A percentile compares a stretch with the other conserved stretches of the same genome.
Evolutionary conservation across 495 filamentous ascomycete genomes (phyloP).

Genomic region (Hyaloscypha finlandica): DNA sequence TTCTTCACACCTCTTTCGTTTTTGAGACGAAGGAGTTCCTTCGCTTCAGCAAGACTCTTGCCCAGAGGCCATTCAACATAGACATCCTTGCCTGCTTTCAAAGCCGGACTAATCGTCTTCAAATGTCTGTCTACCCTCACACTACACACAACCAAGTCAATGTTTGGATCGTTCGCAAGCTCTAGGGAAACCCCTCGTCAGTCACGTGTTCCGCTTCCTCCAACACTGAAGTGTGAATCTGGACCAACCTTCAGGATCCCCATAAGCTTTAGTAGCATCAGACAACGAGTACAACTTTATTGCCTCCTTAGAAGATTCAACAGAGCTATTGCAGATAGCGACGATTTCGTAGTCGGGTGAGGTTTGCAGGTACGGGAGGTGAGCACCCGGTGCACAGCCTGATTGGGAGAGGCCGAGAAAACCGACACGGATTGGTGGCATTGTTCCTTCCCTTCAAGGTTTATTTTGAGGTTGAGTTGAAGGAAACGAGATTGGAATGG

Average conservation of each 20-base stretch:
- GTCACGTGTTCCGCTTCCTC: background rate
- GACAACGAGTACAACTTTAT: slow-evolving; percentile 48
- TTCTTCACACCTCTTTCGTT: slow-evolving; percentile 42
- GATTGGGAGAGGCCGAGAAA: slow-evolving; percentile 59
- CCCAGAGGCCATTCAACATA: slow-evolving; percentile 62
- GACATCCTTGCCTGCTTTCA: slow-evolving; percentile 58
- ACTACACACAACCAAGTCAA: slow-evolving; percentile 59
- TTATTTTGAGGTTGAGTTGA: background rate
- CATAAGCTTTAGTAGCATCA: slow-evolving; percentile 49
- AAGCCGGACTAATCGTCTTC: slow-evolving; percentile 42
- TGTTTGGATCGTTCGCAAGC: slow-evolving; percentile 45
- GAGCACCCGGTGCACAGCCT: slow-evolving; percentile 56
- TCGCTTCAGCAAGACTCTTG: slow-evolving; percentile 36
- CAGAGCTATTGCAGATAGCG: slow-evolving; percentile 60
- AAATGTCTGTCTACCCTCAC: slow-evolving; percentile 59
- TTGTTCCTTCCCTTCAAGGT: slow-evolving; percentile 16
- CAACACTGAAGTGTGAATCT: background rate
- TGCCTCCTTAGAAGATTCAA: slow-evolving; percentile 48
- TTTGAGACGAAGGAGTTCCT: slow-evolving; percentile 45
- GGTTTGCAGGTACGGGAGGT: slow-evolving; percentile 55
- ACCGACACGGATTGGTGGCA: slow-evolving; percentile 55
- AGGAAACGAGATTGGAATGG: background rate
- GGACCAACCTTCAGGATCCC: slow-evolving; percentile 43
- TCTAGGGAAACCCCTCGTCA: slow-evolving; percentile 14
- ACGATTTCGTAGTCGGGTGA: slow-evolving; percentile 53